Conservation (phyloP, 495 filamentous ascomycete genomes). For the Penicillium parvum region DNA sequence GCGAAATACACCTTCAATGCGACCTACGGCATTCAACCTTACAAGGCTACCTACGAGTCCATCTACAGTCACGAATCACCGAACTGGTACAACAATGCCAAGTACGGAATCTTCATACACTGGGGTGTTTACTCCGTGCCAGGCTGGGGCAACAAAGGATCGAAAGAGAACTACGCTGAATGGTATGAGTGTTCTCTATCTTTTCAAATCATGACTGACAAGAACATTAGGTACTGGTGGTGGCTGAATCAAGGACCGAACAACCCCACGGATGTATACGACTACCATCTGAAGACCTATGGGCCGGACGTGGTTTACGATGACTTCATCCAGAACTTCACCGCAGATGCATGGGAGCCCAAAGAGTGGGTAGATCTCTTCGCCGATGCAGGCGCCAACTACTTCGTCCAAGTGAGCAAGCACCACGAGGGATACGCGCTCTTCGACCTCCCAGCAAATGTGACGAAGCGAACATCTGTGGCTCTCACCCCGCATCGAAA, state of each 20-base stretch:
- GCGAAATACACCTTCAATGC: constrained; percentile 28
- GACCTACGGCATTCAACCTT: constrained; percentile 28
- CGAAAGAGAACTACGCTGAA: constrained; percentile 50
- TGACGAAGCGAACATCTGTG: constrained; percentile 43
- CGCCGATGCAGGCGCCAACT: constrained; percentile 49
- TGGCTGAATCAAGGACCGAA: constrained; percentile 29
- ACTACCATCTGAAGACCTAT: constrained; percentile 48
- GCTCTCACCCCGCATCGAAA: constrained; percentile 43
- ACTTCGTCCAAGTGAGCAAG: constrained; percentile 52
- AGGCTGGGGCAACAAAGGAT: constrained; percentile 49
- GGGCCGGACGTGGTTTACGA: constrained; percentile 50
- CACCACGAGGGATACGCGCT: constrained; percentile 53
- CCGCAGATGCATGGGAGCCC: constrained; percentile 42
- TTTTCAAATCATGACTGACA: neutral
- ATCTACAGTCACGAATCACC: constrained; percentile 47
- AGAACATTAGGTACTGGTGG: constrained; percentile 34
- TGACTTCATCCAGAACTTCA: constrained; percentile 53
- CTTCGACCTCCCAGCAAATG: constrained; percentile 42
- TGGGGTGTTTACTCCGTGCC: constrained; percentile 53
- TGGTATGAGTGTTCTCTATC: no score
- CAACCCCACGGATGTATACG: constrained; percentile 32
- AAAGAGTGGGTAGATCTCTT: constrained; percentile 56
- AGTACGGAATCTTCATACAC: constrained; percentile 56
- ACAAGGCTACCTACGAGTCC: constrained; percentile 33
- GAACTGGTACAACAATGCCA: constrained; percentile 49